Percentiles rank a stretch among this genome's conserved stretches.
These are phyloP conservation scores for Hibiscus mutabilis DNA, from an alignment of 345 rosid species.

Conservation along the genomic window DNA sequence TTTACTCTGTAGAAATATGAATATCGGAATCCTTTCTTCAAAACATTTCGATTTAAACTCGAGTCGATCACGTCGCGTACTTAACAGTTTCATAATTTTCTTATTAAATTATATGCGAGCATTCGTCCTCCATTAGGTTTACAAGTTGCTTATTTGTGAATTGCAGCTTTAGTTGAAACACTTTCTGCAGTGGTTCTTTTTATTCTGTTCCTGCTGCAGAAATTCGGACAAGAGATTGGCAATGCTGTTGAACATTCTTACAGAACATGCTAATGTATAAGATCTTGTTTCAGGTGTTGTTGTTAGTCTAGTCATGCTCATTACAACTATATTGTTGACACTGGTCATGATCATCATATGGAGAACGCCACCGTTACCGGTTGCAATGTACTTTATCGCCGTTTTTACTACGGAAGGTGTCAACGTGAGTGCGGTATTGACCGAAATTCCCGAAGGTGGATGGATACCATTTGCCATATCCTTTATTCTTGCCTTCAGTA, in stretches of 20 bases:
- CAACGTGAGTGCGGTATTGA: constrained; percentile 68
- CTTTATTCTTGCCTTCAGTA: constrained; percentile 57
- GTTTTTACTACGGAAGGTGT: constrained; percentile 73
- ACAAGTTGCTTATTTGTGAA: constrained; percentile 2
- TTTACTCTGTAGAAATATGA: not conserved
- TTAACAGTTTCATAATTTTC: not conserved
- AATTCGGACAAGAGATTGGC: no score
- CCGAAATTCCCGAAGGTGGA: constrained; percentile 69
- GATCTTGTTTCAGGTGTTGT: constrained; percentile 53
- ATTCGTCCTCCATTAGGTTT: not conserved
- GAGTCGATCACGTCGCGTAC: not conserved
- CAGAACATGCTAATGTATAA: not conserved
- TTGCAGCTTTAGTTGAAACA: constrained; percentile 67
- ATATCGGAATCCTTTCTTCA: not conserved
- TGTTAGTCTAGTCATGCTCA: constrained; percentile 83
- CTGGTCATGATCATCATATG: constrained; percentile 84
- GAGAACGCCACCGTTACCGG: constrained; percentile 57
- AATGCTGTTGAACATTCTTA: not conserved
- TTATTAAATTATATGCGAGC: not conserved
- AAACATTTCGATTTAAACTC: not conserved
- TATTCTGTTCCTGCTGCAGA: constrained; percentile 68
- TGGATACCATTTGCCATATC: constrained; percentile 93
- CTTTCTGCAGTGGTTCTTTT: constrained; percentile 66
- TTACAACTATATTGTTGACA: constrained; percentile 62
- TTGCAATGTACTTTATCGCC: constrained; percentile 49